Percentiles rank a stretch among this genome's conserved stretches.
These are phyloP conservation scores for Cystofilobasidium macerans DNA, from an alignment of 768 basidiomycete genomes.

Conservation along the genomic window DNA sequence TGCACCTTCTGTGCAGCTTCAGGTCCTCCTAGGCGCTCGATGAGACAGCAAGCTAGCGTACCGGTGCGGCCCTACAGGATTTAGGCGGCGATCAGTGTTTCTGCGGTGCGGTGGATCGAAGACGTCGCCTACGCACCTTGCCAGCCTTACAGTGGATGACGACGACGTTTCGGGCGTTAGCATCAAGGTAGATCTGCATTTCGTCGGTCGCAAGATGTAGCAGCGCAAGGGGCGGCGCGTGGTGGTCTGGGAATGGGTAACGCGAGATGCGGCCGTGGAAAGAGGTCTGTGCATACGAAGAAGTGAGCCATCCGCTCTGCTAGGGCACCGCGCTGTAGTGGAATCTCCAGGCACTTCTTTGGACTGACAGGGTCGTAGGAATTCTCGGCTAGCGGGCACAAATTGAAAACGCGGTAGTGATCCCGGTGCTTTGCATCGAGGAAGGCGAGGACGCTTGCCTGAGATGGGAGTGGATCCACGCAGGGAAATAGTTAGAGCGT, in stretches of 20 bases:
- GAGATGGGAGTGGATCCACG: too few relatives aligned
- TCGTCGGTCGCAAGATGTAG: constrained; percentile 63
- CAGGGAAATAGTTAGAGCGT: too few relatives aligned
- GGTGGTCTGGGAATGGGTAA: constrained; percentile 84
- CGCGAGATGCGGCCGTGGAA: constrained; percentile 68
- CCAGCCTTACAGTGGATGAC: constrained; percentile 74
- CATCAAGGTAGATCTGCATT: constrained; percentile 60
- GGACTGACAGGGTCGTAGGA: constrained; percentile 49
- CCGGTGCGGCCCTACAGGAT: constrained; percentile 78
- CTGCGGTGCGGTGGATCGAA: neutral
- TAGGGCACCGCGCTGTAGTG: too few relatives aligned
- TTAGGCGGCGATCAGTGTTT: constrained; percentile 30
- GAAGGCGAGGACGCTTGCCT: constrained; percentile 61
- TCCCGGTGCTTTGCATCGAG: constrained; percentile 60
- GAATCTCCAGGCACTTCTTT: too few relatives aligned
- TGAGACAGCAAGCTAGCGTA: constrained; percentile 70
- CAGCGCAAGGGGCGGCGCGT: constrained; percentile 70
- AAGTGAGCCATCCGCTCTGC: neutral
- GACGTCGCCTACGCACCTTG: constrained; percentile 28
- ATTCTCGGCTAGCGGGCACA: constrained; percentile 72
- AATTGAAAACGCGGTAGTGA: constrained; percentile 81
- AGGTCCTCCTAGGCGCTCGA: constrained; percentile 41
- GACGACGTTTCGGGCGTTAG: constrained; percentile 54
- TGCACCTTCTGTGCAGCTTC: constrained; percentile 32
- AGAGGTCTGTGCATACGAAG: constrained; percentile 33